Base-by-base conservation (phyloP, 2,329 filamentous ascomycete species). In the Claviceps monticola region DNA sequence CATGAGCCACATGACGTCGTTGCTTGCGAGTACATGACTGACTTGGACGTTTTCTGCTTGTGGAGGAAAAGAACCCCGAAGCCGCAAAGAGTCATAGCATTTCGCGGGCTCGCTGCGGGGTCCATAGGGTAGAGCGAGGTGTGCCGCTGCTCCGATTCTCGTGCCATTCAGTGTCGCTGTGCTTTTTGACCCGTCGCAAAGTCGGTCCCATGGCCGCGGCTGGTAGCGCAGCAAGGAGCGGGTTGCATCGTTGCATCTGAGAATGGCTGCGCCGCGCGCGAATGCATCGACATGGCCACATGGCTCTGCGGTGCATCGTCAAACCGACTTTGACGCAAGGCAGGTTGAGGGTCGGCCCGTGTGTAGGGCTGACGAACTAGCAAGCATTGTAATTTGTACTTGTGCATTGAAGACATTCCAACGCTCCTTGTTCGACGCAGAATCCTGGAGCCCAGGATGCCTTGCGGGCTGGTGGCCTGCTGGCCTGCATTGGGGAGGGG, bases 391-490 rank as follows among this genome's bases (percentile, higher is more conserved):
- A 29, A 1, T 19, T 19, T 19, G 19, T 19, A 19, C 19, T 19
- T 48, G 46, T 53, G 48, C 39, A 46, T 39, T 49, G 52, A 54
- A 51, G 52, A 51, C 49, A 54, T 54, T 51, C 49, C 52, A 46
- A 51, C 49, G 34, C 39, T 46, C 49, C 49, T 51, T 51, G 49
- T 34, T 49, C 36, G 49, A 51, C 49, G 52, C 46, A 34, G 51
- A 34, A 42, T 43, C 52, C 52, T 46, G 36, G 52, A 49, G 41
- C 46, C 52, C 52, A 37, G 38, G 45, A 46, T 46, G 51, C 47
- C 36, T 49, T 17, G 48, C 26, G 21, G 48, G 29, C 23, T 21
- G 46, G 42, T 5, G 16, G 38, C 21, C 21, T 39, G n/a, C 37
- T 16, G 11, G 23, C 8, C 26, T 29, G 26, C 26, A 29, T 29